Evolutionary conservation across 805 yeast genomes (phyloP).

Genomic region (Saccharomycopsis sp.): DNA sequence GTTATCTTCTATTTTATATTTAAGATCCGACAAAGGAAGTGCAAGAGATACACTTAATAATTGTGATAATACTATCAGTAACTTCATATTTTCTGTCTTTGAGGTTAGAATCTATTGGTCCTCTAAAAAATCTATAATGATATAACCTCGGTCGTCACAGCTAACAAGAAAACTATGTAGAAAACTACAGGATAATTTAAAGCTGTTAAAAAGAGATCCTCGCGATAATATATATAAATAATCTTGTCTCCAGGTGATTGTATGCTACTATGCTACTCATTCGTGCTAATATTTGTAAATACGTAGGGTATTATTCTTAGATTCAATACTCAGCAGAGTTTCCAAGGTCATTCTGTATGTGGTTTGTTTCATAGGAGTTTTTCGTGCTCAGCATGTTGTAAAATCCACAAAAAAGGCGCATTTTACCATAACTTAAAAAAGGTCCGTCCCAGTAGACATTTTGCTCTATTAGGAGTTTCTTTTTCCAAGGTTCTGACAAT

Average conservation of each 20-base stretch:
- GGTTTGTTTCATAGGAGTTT: not conserved
- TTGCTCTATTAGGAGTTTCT: too few species aligned
- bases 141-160: too few species aligned
- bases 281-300: not conserved
- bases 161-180: too few species aligned
- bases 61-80: not conserved
- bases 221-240: not conserved
- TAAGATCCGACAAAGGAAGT: not conserved
- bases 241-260: not conserved
- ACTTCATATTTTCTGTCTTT: not conserved
- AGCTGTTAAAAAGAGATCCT: not conserved
- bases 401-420: not conserved
- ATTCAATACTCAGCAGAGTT: too few species aligned
- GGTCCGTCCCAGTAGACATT: too few species aligned
- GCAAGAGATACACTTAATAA: not conserved
- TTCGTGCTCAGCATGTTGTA: not conserved
- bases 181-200: not conserved
- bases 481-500: too few species aligned
- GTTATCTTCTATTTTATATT: not conserved
- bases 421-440: not conserved
- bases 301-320: not conserved
- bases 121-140: not conserved
- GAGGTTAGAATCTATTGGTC: not conserved
- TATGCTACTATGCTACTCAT: not conserved
- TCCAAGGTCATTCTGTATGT: too few species aligned